Conservation (phyloP, 75 land plant genomes). For the Sequoiadendron giganteum region DNA sequence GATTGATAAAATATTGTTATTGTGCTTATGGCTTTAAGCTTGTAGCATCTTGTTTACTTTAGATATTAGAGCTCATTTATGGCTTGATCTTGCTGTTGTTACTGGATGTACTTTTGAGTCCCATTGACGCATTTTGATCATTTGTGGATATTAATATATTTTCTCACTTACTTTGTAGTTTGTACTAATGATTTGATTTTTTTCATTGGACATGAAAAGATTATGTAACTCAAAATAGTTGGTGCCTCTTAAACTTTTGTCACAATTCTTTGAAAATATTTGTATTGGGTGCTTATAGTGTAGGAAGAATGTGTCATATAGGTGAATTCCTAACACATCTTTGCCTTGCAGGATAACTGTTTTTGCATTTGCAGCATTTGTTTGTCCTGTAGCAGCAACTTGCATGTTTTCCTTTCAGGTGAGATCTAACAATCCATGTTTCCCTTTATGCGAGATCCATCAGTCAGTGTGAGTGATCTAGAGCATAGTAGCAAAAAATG, state of each 20-base stretch:
- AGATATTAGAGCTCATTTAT: neutral
- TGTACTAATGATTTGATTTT: too few species aligned
- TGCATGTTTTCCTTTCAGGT: constrained; percentile 48
- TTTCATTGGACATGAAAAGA: too few species aligned
- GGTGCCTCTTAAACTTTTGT: neutral
- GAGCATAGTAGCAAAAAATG: too few species aligned
- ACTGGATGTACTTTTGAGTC: neutral
- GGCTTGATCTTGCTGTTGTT: neutral
- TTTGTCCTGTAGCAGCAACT: constrained; percentile 45
- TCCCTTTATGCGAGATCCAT: neutral
- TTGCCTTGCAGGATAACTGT: constrained; percentile 44
- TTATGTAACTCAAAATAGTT: neutral
- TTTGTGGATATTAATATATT: neutral
- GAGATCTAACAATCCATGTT: neutral
- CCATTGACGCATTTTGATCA: neutral
- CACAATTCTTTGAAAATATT: neutral
- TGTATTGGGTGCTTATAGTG: neutral
- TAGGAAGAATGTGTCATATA: neutral
- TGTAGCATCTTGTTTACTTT: neutral
- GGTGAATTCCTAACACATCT: neutral
- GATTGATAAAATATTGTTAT: neutral
- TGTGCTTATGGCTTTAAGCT: neutral
- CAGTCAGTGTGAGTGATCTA: neutral
- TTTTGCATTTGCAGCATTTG: constrained; percentile 48
- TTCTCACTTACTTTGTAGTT: too few species aligned